A percentile compares a stretch with the other conserved stretches of the same genome.
phyloP scores from a whole-genome alignment of 2,329 filamentous ascomycete species.

The Aphanocladium album region DNA sequence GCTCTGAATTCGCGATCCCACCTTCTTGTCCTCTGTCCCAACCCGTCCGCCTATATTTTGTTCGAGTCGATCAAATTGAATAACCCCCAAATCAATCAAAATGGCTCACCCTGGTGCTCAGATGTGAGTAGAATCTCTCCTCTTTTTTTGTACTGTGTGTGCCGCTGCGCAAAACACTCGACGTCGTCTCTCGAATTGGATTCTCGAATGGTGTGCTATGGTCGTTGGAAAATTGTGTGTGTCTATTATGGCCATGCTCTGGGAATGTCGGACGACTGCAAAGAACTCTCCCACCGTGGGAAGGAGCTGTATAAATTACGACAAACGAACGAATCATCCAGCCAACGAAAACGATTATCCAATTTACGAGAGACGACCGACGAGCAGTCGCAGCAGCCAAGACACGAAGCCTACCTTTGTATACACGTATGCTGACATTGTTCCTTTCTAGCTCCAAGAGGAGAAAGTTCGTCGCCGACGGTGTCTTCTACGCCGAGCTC shows the following conservation, averaged over 20 bases:
- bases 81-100: conserved; percentile 35
- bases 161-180: background rate
- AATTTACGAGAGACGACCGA: background rate
- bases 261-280: no score
- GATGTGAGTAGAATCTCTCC: conserved; percentile 46
- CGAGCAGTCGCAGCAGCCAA: background rate
- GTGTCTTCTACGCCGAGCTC: conserved; percentile 99
- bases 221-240: background rate
- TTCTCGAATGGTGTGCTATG: background rate
- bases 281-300: no score
- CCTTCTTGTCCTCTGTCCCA: conserved; percentile 2
- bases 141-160: background rate
- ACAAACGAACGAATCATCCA: no score
- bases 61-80: conserved; percentile 4
- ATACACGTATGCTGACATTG: conserved; percentile 14
- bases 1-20: conserved; percentile 12
- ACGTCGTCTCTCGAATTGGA: background rate
- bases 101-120: conserved; percentile 59
- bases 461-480: conserved; percentile 94
- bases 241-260: no score
- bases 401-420: no score
- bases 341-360: background rate
- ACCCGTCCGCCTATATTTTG: background rate
- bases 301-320: no score
- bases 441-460: conserved; percentile 66